Base-by-base conservation (phyloP, 202 grass and related monocot species). In the Eragrostis tef region DNA sequence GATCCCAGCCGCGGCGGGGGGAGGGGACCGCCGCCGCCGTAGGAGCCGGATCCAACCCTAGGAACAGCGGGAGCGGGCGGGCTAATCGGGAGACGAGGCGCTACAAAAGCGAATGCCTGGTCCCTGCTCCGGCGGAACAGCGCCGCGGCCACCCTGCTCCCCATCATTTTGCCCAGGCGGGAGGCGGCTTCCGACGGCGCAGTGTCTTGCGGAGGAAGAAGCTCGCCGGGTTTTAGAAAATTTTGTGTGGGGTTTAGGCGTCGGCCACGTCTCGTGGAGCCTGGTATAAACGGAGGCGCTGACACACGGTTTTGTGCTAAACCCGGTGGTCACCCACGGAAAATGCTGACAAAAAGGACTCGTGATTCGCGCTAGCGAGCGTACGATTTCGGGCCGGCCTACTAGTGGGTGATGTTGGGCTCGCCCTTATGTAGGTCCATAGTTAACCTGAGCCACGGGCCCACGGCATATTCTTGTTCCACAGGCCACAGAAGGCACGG, bases 91-190 rank as follows among this genome's bases (percentile, higher is more conserved):
- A 84, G 29, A 20, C 85, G 92, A 5, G 90, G 70, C 46, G 2
- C 26, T 42, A 85, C 65, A 16, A 93, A 22, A 9, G 76, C 17
- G 29, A 49, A 70, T 21, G 72, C 48, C 53, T 86, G 89, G 58
- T 74, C 73, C 70, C 58, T 90, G 47, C 76, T 79, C 72, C 90
- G 86, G 48, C 94, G 92, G 39, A 98, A 73, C 29, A 98, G 86
- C 68, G 86, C 80, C 70, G 78, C 92, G 25, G 79, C 84, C 15
- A 91, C 71, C 83, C 90, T 91, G 78, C 86, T 90, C 58, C 80
- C 84, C 73, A 86, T 64, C 84, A 84, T 84, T 61, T 61, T 39
- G 34, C 1, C 24, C 11, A 5, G 63, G 56, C 81, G 71, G 36
- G 66, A 69, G n/a, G 34, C 34, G 34, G 34, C 34, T 39, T 39